Base-by-base conservation (phyloP, 495 filamentous ascomycete genomes). In the Lophiostoma macrostomum region DNA sequence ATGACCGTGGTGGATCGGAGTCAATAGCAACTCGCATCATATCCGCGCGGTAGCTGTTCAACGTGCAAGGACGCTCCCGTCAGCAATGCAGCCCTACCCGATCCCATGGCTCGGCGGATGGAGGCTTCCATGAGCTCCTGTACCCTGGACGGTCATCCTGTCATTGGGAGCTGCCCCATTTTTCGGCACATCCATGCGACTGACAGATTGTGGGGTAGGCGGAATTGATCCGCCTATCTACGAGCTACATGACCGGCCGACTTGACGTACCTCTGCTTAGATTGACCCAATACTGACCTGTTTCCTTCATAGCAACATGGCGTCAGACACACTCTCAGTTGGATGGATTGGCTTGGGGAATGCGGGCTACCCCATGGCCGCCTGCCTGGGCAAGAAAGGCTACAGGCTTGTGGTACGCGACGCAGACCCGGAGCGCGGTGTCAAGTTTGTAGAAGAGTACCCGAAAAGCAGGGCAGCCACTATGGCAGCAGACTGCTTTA, bases 311-410 rank as follows among this genome's bases (percentile, higher is more conserved):
- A 22, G 10, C 39, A 28, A 25, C 31, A 47, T 46, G 42, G n/a
- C n/a, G n/a, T n/a, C n/a, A n/a, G 37, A 51, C 7, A 4, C 16
- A 13, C 43, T 12, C n/a, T 64, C 18, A 25, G 41, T 66, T 18
- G 64, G 64, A 28, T 68, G 62, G 20, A 64, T 68, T 23, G 65
- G 65, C 35, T 55, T 66, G 6, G 65, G 65, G 14, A 66, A 64
- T 45, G 63, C 65, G 8, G 65, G 65, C 22, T 64, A 43, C 32
- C 50, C 49, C 22, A 64, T 64, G 60, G 63, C 60, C 8, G 55
- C 63, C 4, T 64, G 64, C 48, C 48, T 67, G 14, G 60, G 53
- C 6, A 66, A 63, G 44, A 49, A 61, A 16, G 63, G 63, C 10
- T 60, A 67, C 53, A 38, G 51, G 23, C 42, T 67, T 5, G 36